phyloP scores from a whole-genome alignment of 2,329 filamentous ascomycete genomes.

The Colletotrichum siamense region DNA sequence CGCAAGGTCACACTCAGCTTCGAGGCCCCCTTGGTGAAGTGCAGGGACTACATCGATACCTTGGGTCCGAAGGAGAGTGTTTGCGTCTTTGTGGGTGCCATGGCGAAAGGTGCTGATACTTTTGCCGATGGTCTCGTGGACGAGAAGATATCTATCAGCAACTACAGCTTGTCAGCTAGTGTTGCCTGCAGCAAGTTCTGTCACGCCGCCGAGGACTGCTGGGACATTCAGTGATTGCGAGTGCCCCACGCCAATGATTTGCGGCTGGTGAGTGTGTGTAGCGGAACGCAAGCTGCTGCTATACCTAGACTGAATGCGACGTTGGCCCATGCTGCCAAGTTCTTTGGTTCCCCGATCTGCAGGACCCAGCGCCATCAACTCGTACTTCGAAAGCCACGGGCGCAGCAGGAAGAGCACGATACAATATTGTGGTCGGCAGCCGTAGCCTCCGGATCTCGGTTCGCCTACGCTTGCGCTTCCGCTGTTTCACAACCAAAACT shows the following conservation, averaged over 20 bases:
- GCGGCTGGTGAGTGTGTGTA: neutral
- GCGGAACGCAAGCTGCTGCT: neutral
- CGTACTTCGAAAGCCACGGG: neutral
- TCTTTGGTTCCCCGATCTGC: constrained; percentile 18
- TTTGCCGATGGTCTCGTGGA: constrained; percentile 96
- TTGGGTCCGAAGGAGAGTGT: constrained; percentile 87
- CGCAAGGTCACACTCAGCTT: constrained; percentile 97
- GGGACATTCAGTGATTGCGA: constrained; percentile 81
- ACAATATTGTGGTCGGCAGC: neutral
- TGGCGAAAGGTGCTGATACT: constrained; percentile 96
- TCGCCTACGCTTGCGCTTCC: constrained; percentile 73
- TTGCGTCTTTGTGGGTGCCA: constrained; percentile 96
- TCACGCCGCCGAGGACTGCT: constrained; percentile 95
- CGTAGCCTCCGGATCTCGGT: constrained; percentile 56
- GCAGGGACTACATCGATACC: constrained; percentile 85
- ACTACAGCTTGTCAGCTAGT: constrained; percentile 95
- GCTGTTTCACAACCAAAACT: constrained; percentile 87
- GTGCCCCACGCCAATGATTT: neutral
- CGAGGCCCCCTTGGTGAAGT: constrained; percentile 85
- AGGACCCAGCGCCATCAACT: neutral
- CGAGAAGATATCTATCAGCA: constrained; percentile 97
- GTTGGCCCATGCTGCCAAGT: constrained; percentile 17
- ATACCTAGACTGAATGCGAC: neutral
- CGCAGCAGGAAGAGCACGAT: neutral
- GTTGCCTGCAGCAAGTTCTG: constrained; percentile 99